Base-by-base conservation (phyloP, 2,329 filamentous ascomycete genomes). In the Cadophora gregata region DNA sequence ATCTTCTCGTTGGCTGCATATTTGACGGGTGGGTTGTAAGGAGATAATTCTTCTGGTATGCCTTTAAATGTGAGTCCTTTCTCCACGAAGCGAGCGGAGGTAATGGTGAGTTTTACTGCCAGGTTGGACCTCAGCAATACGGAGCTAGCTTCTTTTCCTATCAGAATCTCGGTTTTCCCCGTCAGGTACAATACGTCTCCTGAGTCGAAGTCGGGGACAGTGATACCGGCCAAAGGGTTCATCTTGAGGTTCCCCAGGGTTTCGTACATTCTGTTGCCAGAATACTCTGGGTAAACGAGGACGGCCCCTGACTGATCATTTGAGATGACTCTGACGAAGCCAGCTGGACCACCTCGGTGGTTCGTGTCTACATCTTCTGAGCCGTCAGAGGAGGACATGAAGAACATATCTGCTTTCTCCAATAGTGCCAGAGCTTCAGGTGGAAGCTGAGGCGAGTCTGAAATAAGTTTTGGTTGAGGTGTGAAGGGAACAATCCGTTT, bases 221-320 rank as follows among this genome's bases (percentile, higher is more conserved):
- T 86, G 59, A 93, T 77, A 1, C 92, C 92, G 1, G 90, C 85
- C 10, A 81, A 79, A 0, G 91, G 90, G 45, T 88, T 89, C 12
- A 84, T 77, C 48, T 85, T 81, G 19, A 96, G 80, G 75, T 96
- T 96, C 1, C 93, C 93, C 0, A 96, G 82, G 0, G 90, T 91
- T 76, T 96, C 92, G 73, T 95, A 96, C 0, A 95, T 80, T 21
- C 91, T 82, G 77, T 96, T 96, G 12, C 93, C 93, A 0, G 90
- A 93, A 76, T 70, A 96, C 75, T 96, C 93, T 0, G 93, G 93
- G 77, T 92, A 96, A 3, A 89, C 81, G 19, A 96, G 77, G 3
- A 67, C 62, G 59, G 74, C 75, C 8, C 69, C 76, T 16, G 31
- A 45, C 10, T 38, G 7, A 4, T 81, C 78, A 64, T 90, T 88